These are phyloP conservation scores for Hymenoscyphus salicellus DNA, from an alignment of 2,329 filamentous ascomycete genomes.

Conservation along the genomic window DNA sequence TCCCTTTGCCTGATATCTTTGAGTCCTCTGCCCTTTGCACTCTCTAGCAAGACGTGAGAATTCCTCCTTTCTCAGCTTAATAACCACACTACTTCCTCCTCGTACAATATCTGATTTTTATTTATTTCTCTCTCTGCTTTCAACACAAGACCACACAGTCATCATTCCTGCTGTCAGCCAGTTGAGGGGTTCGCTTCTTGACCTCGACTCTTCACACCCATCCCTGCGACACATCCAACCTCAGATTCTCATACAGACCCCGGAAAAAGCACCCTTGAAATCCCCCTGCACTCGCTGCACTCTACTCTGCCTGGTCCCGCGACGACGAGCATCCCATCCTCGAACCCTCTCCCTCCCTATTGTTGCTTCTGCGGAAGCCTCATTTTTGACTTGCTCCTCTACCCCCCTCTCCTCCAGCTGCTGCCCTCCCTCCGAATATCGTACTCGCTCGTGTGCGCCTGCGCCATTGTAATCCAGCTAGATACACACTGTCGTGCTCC, in stretches of 20 bases:
- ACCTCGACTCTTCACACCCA: not conserved
- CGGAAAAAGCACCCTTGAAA: not conserved
- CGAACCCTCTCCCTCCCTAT: not conserved
- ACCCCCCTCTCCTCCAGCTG: not conserved
- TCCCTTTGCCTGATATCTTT: not conserved
- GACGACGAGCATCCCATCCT: not conserved
- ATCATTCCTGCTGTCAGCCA: constrained; percentile 1
- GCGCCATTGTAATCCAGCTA: not conserved
- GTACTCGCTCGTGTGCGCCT: not conserved
- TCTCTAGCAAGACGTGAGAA: no score
- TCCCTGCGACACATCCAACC: constrained; percentile 8
- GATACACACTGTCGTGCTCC: not conserved
- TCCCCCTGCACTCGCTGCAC: not conserved
- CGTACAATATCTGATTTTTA: not conserved
- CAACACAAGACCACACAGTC: not conserved
- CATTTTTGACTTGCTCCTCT: not conserved
- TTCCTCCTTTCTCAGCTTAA: not conserved
- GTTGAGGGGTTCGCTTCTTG: not conserved
- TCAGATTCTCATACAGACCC: constrained; percentile 7
- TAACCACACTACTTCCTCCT: not conserved
- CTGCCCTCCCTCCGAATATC: not conserved
- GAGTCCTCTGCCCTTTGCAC: not conserved
- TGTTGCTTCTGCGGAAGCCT: not conserved
- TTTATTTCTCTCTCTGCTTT: not conserved
- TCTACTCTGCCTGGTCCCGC: not conserved